These are phyloP conservation scores for Bipolaris gigantea DNA, from an alignment of 2,329 filamentous ascomycete species.

Conservation along the genomic window DNA sequence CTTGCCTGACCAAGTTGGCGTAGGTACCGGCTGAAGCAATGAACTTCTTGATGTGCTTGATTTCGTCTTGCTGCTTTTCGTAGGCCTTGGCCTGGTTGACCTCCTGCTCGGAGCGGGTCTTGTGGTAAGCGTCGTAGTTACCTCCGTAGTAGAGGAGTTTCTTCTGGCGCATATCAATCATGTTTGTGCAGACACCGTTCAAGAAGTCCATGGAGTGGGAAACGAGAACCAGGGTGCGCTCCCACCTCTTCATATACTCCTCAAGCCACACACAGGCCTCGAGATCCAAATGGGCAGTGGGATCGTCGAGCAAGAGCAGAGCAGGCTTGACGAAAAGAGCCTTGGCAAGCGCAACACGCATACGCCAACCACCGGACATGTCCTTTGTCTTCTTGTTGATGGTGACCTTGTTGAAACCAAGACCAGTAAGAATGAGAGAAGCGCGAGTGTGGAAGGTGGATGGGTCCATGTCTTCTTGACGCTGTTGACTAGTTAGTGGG, in stretches of 20 bases:
- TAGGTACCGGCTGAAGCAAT: constrained; percentile 99
- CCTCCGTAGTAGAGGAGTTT: constrained; percentile 96
- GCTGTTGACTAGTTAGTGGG: constrained; percentile 55
- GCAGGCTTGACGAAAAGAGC: constrained; percentile 98
- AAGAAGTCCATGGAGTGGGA: constrained; percentile 99
- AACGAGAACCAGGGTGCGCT: constrained; percentile 91
- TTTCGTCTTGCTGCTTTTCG: constrained; percentile 98
- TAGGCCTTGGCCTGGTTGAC: constrained; percentile 99
- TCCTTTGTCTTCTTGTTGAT: constrained; percentile 99
- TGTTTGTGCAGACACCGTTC: constrained; percentile 96
- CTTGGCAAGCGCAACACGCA: constrained; percentile 97
- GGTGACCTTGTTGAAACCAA: constrained; percentile 97
- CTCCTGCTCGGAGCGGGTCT: constrained; percentile 93
- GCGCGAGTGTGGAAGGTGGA: constrained; percentile 95
- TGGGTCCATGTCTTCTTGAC: constrained; percentile 98
- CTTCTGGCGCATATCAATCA: constrained; percentile 96
- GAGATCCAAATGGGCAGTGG: constrained; percentile 97
- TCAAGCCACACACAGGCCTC: constrained; percentile 99
- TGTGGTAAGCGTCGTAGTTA: constrained; percentile 97
- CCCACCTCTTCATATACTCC: constrained; percentile 99
- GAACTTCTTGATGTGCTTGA: constrained; percentile 99
- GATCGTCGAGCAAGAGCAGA: constrained; percentile 93
- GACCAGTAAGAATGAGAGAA: constrained; percentile 94
- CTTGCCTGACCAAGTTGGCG: constrained; percentile 97
- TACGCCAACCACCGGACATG: constrained; percentile 99